A percentile compares a stretch with the other conserved stretches of the same genome.
Conservation (phyloP, 2,329 filamentous ascomycete species). For the Colletotrichum gloeosporioides region DNA sequence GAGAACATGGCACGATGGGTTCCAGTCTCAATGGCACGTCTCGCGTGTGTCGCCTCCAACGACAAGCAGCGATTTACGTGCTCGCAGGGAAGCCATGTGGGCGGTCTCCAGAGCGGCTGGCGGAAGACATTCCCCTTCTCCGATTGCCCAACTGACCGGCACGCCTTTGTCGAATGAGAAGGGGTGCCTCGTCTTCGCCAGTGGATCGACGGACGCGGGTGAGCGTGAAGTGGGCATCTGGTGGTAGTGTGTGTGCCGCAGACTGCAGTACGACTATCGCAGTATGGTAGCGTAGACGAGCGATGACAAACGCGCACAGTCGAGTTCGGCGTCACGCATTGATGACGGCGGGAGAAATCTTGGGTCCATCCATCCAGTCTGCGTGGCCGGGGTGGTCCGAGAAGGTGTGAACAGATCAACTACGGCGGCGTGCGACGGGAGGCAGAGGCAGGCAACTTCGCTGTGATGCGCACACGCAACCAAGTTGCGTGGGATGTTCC, state of each 20-base stretch:
- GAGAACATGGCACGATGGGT: neutral
- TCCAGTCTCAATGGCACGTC: neutral
- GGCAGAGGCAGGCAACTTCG: neutral
- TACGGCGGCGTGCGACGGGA: neutral
- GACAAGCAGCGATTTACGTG: neutral
- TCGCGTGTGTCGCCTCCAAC: neutral
- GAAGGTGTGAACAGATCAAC: neutral
- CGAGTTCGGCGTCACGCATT: slow-evolving; percentile 4
- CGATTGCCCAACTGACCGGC: neutral
- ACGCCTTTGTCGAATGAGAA: neutral
- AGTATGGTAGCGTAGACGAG: neutral
- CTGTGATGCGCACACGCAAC: neutral
- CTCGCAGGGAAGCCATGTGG: slow-evolving; percentile 15
- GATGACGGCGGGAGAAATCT: neutral
- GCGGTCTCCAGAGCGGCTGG: slow-evolving; percentile 2
- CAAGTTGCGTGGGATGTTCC: neutral
- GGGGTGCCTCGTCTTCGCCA: neutral
- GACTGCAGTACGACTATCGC: neutral
- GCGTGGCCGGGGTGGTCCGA: neutral
- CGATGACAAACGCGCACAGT: neutral
- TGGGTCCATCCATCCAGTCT: neutral
- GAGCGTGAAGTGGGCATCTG: neutral
- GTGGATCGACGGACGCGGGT: slow-evolving; percentile 2
- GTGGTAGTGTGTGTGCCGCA: neutral
- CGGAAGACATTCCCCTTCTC: neutral